Conservation (phyloP, 2,329 filamentous ascomycete species). For the Diplodia mutila region DNA sequence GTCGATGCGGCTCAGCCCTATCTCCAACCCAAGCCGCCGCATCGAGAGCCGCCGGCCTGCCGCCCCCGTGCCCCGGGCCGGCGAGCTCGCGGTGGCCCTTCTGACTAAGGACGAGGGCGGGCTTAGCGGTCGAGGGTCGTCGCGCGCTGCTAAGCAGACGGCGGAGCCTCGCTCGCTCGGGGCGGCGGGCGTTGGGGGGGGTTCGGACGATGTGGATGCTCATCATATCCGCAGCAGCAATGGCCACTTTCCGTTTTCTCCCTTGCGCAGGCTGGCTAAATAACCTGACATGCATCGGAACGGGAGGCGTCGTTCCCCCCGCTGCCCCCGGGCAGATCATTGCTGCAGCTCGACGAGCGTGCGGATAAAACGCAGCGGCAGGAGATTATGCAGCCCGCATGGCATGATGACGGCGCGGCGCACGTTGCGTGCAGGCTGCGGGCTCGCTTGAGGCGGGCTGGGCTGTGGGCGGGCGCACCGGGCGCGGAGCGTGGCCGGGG, state of each 20-base stretch:
- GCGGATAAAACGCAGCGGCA: slow-evolving; percentile 24
- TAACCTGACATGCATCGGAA: slow-evolving; percentile 24
- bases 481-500: not conserved
- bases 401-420: slow-evolving; percentile 21
- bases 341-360: slow-evolving; percentile 19
- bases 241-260: slow-evolving; percentile 21
- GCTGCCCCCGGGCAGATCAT: slow-evolving; percentile 26
- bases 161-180: slow-evolving; percentile 8
- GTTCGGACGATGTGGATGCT: not conserved
- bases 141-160: not conserved
- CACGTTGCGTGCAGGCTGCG: slow-evolving; percentile 14
- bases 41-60: slow-evolving; percentile 1
- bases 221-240: slow-evolving; percentile 16
- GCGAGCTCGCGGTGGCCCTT: not conserved
- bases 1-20: slow-evolving; percentile 26
- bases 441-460: slow-evolving; percentile 18
- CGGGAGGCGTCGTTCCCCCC: slow-evolving; percentile 24
- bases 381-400: slow-evolving; percentile 25
- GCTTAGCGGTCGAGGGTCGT: not conserved
- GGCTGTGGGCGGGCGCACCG: not conserved
- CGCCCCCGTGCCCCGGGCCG: not conserved
- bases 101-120: slow-evolving; percentile 14
- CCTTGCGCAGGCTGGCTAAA: slow-evolving; percentile 22
- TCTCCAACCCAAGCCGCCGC: slow-evolving; percentile 1
- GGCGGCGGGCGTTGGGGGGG: not conserved